Conservation (phyloP, 2,329 filamentous ascomycete genomes). For the Tolypocladium tropicale region DNA sequence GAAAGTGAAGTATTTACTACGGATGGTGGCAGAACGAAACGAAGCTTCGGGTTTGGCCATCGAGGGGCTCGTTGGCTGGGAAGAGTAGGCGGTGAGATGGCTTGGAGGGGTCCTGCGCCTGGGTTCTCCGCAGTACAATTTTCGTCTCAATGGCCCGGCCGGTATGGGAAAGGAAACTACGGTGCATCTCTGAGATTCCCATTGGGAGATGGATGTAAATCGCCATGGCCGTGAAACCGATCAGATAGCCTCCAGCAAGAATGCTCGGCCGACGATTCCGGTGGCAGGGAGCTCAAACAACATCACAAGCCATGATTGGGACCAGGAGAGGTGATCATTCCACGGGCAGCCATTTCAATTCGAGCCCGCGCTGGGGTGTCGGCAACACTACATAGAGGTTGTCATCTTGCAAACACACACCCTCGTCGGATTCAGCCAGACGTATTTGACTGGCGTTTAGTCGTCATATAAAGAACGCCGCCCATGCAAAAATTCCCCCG, state of each 20-base stretch:
- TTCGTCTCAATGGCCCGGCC: background rate
- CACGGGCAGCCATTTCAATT: background rate
- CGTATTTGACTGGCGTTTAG: background rate
- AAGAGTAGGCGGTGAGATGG: slow-evolving; percentile 10
- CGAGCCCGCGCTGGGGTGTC: background rate
- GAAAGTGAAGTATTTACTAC: background rate
- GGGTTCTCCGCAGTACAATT: background rate
- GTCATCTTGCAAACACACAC: background rate
- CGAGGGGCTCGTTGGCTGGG: slow-evolving; percentile 2
- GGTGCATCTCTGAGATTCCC: too few species aligned
- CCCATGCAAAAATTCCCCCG: background rate
- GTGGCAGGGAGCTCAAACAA: background rate
- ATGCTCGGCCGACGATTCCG: background rate
- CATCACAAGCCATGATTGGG: background rate
- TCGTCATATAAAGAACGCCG: background rate
- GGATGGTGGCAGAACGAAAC: too few species aligned
- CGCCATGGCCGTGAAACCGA: background rate
- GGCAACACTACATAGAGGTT: background rate
- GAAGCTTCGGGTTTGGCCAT: too few species aligned
- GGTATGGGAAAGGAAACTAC: too few species aligned
- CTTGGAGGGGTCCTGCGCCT: background rate
- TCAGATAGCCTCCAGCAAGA: background rate
- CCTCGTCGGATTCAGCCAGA: background rate
- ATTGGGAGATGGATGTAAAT: background rate
- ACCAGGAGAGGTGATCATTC: background rate